These are phyloP conservation scores for Platismatia glauca DNA, from an alignment of 495 filamentous ascomycete species.

Conservation along the genomic window DNA sequence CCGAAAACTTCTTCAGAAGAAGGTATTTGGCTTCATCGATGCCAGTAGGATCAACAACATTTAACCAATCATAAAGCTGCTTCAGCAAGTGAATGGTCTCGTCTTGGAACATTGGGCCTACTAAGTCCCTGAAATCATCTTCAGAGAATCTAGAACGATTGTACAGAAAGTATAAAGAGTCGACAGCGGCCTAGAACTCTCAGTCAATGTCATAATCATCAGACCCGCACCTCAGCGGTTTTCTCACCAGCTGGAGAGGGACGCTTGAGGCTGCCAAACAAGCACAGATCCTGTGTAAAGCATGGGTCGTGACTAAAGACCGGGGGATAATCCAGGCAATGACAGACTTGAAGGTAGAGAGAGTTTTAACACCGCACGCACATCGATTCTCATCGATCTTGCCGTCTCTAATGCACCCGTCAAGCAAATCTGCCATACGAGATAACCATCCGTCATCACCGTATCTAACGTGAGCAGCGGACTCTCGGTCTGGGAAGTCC, in stretches of 20 bases:
- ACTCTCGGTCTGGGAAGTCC: constrained; percentile 58
- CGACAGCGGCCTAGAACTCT: constrained; percentile 59
- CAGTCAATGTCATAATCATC: constrained; percentile 25
- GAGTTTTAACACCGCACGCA: constrained; percentile 59
- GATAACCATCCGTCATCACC: constrained; percentile 81
- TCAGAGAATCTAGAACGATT: constrained; percentile 62
- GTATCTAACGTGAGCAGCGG: constrained; percentile 53
- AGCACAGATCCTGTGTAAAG: constrained; percentile 62
- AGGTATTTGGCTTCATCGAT: constrained; percentile 87
- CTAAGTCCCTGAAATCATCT: constrained; percentile 68
- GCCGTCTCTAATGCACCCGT: constrained; percentile 59
- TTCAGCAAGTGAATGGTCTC: constrained; percentile 63
- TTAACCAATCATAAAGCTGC: constrained; percentile 72
- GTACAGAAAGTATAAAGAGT: constrained; percentile 76
- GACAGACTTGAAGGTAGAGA: constrained; percentile 65
- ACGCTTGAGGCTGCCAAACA: constrained; percentile 66
- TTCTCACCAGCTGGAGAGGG: constrained; percentile 59
- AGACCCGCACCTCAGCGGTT: neutral
- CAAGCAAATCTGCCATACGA: constrained; percentile 65
- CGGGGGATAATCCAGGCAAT: constrained; percentile 79
- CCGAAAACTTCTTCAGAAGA: constrained; percentile 85
- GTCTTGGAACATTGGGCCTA: constrained; percentile 66
- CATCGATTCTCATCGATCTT: constrained; percentile 52
- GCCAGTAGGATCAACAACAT: constrained; percentile 66
- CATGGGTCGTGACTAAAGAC: constrained; percentile 59